Conservation (phyloP, 1,284 basidiomycete genomes). For the Ceratobasidium papillatum region DNA sequence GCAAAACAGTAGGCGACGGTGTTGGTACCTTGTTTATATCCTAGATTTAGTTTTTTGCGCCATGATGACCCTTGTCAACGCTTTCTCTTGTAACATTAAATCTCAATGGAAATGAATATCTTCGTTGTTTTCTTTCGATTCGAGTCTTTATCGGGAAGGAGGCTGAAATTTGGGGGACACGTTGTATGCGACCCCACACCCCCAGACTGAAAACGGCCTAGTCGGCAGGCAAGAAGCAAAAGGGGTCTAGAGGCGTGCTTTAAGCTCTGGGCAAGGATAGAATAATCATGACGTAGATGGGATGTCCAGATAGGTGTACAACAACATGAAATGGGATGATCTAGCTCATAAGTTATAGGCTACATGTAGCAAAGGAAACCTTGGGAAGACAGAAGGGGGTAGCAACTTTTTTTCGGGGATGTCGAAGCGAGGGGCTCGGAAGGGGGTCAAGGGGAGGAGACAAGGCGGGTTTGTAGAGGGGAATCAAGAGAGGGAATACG, state of each 20-base stretch:
- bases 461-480: not conserved
- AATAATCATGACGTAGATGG: conserved; percentile 32
- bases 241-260: conserved; percentile 9
- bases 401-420: conserved; percentile 7
- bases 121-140: not conserved
- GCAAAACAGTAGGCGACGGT: conserved; percentile 18
- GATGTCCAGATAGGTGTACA: conserved; percentile 27
- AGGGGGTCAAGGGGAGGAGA: not conserved
- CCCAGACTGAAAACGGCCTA: not conserved
- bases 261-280: conserved; percentile 6
- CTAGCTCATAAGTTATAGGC: conserved; percentile 39
- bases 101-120: conserved; percentile 21
- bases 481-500: not conserved
- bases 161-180: conserved; percentile 21
- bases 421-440: conserved; percentile 12
- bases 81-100: conserved; percentile 11
- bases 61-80: conserved; percentile 3
- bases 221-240: not conserved
- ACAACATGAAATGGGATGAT: conserved; percentile 37
- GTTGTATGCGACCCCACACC: conserved; percentile 15
- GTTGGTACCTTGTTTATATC: conserved; percentile 2
- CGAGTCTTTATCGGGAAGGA: conserved; percentile 1
- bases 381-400: not conserved
- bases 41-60: conserved; percentile 5
- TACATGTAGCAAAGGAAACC: conserved; percentile 24